Evolutionary conservation across 2,329 filamentous ascomycete species (phyloP).

Genomic region (Tolypocladium cylindrosporum): DNA sequence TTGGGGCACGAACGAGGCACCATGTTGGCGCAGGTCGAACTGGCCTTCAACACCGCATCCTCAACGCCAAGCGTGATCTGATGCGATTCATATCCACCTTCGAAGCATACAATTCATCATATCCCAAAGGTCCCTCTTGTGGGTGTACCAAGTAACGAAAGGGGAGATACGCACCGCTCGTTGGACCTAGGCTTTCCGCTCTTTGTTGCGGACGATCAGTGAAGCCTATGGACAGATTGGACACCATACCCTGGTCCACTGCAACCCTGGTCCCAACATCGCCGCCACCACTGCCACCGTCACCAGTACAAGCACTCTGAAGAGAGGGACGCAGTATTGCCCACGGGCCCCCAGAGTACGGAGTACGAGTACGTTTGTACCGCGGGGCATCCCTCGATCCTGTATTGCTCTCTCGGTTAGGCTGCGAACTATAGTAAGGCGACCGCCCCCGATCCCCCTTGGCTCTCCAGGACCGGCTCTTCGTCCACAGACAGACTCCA

Average conservation of each 20-base stretch:
- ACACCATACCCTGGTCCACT: constrained; percentile 3
- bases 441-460: neutral
- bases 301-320: constrained; percentile 3
- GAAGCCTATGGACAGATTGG: neutral
- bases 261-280: constrained; percentile 5
- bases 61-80: neutral
- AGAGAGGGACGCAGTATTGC: neutral
- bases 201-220: neutral
- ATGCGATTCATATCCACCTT: neutral
- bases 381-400: neutral
- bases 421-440: neutral
- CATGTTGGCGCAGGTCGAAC: neutral
- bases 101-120: neutral
- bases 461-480: neutral
- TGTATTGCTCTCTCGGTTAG: neutral
- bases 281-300: constrained; percentile 4
- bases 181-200: neutral
- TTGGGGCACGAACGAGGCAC: neutral
- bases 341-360: neutral
- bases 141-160: neutral
- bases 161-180: neutral
- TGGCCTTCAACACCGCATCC: neutral
- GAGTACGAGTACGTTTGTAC: neutral
- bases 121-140: neutral
- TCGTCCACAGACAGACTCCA: neutral